These are phyloP conservation scores for Microglena sp. DNA, from an alignment of 139 green algal genomes.

Conservation along the genomic window DNA sequence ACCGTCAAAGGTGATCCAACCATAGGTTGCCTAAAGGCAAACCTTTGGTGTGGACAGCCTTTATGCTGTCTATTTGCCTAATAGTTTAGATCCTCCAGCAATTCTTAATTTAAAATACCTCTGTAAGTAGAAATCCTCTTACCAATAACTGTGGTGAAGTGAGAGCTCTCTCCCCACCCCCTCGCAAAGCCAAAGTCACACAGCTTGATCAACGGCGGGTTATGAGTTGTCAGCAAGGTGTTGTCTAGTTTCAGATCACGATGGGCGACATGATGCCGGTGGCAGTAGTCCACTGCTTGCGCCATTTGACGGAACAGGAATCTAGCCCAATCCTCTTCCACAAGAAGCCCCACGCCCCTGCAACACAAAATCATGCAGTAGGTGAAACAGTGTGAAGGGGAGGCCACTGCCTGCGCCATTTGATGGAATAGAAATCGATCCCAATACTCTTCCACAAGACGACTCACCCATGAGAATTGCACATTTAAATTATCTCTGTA, in stretches of 20 bases:
- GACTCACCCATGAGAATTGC: conserved; percentile 10
- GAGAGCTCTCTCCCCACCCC: conserved; percentile 37
- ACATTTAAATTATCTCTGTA: no score
- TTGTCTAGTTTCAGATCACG: conserved; percentile 76
- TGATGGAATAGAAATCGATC: conserved; percentile 64
- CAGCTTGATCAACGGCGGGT: conserved; percentile 47
- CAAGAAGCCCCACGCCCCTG: conserved; percentile 27
- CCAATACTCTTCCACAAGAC: conserved; percentile 48
- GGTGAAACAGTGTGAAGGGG: no score
- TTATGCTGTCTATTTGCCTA: no score
- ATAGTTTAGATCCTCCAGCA: no score
- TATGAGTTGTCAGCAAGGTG: conserved; percentile 60
- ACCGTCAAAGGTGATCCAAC: no score
- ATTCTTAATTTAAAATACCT: no score
- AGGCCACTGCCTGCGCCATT: conserved; percentile 73
- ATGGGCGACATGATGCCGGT: conserved; percentile 38
- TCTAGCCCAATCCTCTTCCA: conserved; percentile 46
- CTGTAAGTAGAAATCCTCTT: no score
- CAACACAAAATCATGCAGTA: not conserved
- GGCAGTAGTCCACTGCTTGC: conserved; percentile 81
- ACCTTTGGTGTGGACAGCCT: no score
- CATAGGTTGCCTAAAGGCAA: no score
- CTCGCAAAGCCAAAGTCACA: conserved; percentile 60
- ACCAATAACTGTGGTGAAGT: conserved; percentile 69
- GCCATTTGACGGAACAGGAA: conserved; percentile 74